Conservation (phyloP, 2,329 filamentous ascomycete genomes). For the Penicillium occitanis region DNA sequence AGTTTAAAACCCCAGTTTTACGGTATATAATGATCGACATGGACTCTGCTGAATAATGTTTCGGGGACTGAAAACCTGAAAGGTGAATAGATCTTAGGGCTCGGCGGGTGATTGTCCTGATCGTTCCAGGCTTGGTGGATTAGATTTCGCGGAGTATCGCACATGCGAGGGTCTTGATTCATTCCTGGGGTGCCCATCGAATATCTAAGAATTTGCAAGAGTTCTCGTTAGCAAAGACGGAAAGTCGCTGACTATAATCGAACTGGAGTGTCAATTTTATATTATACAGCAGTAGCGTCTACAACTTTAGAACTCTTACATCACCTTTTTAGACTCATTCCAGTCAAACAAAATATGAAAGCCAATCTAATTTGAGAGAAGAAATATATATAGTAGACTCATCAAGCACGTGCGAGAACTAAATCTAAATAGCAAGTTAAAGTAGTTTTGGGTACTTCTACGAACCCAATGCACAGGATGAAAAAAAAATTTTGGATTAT, state of each 20-base stretch:
- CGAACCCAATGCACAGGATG: not conserved
- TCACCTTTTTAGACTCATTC: not conserved
- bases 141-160: conserved; percentile 1
- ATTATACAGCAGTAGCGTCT: not conserved
- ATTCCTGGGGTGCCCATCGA: not conserved
- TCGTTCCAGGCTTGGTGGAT: not conserved
- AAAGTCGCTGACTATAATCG: not conserved
- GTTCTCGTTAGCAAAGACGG: not conserved
- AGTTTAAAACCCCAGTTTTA: not conserved
- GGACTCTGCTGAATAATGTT: not conserved
- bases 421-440: not conserved
- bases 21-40: not conserved
- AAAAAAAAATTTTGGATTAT: not conserved
- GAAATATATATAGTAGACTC: not conserved
- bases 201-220: not conserved
- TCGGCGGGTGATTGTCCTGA: not conserved
- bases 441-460: not conserved
- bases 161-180: not conserved
- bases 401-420: not conserved
- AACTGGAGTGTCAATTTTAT: not conserved
- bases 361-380: not conserved
- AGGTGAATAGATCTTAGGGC: not conserved
- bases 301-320: not conserved
- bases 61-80: not conserved
- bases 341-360: not conserved